Conservation (phyloP, 306 rosid genomes). For the Elaeagnus macrophylla region DNA sequence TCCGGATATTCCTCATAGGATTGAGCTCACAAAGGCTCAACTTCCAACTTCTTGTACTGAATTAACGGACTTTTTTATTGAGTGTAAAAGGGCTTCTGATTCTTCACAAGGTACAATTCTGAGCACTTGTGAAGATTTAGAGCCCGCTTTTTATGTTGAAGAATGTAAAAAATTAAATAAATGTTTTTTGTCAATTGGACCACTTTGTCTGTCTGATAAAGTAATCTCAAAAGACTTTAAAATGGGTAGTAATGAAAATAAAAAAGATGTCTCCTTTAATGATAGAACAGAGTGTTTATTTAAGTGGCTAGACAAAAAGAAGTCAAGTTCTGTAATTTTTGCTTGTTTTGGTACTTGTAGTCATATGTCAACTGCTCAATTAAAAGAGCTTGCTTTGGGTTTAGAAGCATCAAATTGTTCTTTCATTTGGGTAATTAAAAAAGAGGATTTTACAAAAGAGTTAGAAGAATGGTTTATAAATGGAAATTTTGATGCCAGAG, state of each 20-base stretch:
- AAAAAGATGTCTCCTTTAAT: neutral
- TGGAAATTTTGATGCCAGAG: constrained; percentile 25
- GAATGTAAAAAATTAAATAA: constrained; percentile 23
- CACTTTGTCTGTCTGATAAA: constrained; percentile 6
- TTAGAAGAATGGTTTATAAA: constrained; percentile 16
- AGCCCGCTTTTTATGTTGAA: constrained; percentile 23
- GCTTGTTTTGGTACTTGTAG: constrained; percentile 26
- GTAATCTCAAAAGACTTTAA: neutral
- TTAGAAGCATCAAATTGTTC: constrained; percentile 20
- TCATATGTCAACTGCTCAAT: constrained; percentile 6
- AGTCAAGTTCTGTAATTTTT: constrained; percentile 13
- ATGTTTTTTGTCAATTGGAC: constrained; percentile 47
- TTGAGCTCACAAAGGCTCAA: neutral
- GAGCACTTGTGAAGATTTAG: constrained; percentile 41
- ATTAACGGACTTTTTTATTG: neutral
- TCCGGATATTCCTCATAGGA: neutral
- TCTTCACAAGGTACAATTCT: constrained; percentile 24
- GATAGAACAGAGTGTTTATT: constrained; percentile 8
- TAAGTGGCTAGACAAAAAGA: constrained; percentile 22
- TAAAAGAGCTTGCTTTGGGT: constrained; percentile 30
- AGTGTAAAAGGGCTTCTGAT: constrained; percentile 8
- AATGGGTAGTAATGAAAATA: neutral
- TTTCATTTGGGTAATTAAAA: constrained; percentile 13
- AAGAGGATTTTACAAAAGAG: constrained; percentile 5
- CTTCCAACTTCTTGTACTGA: neutral